phyloP scores from a whole-genome alignment of 1,284 basidiomycete species.

The Prillingera fragicola region DNA sequence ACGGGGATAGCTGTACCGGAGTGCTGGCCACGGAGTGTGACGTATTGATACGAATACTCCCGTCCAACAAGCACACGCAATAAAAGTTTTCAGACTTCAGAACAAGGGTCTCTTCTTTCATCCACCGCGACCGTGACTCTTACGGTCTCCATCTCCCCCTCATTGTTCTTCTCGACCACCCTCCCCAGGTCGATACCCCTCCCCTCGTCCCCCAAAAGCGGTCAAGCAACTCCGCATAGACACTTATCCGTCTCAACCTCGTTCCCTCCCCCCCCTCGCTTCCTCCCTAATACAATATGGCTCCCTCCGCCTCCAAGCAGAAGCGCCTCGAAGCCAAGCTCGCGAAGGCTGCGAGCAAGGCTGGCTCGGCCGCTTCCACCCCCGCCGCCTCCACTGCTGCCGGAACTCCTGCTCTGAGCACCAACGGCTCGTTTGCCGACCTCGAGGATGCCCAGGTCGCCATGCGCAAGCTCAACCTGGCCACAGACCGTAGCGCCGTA shows the following conservation, averaged over 20 bases:
- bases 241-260: neutral
- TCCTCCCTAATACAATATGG: slow-evolving; percentile 32
- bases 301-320: slow-evolving; percentile 52
- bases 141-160: too few relatives aligned
- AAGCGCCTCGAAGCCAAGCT: slow-evolving; percentile 83
- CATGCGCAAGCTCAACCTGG: slow-evolving; percentile 82
- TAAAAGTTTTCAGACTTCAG: too few relatives aligned
- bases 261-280: neutral
- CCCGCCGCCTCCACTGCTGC: slow-evolving; percentile 58
- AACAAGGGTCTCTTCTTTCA: too few relatives aligned
- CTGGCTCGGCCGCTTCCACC: slow-evolving; percentile 42
- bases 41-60: too few relatives aligned
- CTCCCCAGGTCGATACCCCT: neutral
- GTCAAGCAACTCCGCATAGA: neutral
- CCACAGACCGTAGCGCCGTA: slow-evolving; percentile 70
- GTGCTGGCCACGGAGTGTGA: too few relatives aligned
- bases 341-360: slow-evolving; percentile 60
- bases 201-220: neutral
- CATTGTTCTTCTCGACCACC: too few relatives aligned
- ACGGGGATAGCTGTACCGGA: too few relatives aligned
- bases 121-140: too few relatives aligned
- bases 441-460: slow-evolving; percentile 49
- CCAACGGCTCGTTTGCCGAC: slow-evolving; percentile 63
- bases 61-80: too few relatives aligned
- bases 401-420: slow-evolving; percentile 69